Conservation (phyloP, 768 basidiomycete genomes). For the Pleurotus sapidus region DNA sequence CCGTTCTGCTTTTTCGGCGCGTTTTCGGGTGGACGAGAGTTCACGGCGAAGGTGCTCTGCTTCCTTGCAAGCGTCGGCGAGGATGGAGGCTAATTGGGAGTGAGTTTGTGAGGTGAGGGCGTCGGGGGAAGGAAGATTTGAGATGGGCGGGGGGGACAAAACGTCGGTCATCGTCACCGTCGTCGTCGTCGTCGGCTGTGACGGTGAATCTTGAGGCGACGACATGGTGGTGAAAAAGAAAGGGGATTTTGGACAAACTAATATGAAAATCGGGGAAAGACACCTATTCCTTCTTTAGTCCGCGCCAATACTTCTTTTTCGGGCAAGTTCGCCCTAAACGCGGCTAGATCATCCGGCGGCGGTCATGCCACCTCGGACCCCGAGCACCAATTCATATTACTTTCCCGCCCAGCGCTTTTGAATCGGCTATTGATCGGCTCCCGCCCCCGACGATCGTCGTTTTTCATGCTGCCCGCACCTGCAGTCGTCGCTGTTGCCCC, state of each 20-base stretch:
- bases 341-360: constrained; percentile 1
- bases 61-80: constrained; percentile 52
- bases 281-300: not conserved
- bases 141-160: constrained; percentile 1
- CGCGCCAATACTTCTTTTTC: not conserved
- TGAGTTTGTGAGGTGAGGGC: constrained; percentile 28
- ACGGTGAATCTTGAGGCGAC: constrained; percentile 4
- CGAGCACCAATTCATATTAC: not conserved
- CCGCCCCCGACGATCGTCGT: not conserved
- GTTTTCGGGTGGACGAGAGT: constrained; percentile 34
- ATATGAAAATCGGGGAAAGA: not conserved
- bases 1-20: constrained; percentile 45
- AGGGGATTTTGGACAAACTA: not conserved
- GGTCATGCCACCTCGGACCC: not conserved
- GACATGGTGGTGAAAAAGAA: constrained; percentile 6
- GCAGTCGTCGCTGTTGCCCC: too few relatives aligned
- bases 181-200: constrained; percentile 8
- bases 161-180: not conserved
- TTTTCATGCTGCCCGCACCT: too few relatives aligned
- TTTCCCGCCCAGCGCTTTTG: not conserved
- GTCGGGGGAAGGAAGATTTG: constrained; percentile 5
- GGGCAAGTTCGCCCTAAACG: not conserved
- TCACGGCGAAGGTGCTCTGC: constrained; percentile 49
- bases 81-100: constrained; percentile 55
- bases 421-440: not conserved